A percentile compares a stretch with the other conserved stretches of the same genome.
phyloP scores from a whole-genome alignment of 164 flowering plant species.

The Stephania cephalantha region DNA sequence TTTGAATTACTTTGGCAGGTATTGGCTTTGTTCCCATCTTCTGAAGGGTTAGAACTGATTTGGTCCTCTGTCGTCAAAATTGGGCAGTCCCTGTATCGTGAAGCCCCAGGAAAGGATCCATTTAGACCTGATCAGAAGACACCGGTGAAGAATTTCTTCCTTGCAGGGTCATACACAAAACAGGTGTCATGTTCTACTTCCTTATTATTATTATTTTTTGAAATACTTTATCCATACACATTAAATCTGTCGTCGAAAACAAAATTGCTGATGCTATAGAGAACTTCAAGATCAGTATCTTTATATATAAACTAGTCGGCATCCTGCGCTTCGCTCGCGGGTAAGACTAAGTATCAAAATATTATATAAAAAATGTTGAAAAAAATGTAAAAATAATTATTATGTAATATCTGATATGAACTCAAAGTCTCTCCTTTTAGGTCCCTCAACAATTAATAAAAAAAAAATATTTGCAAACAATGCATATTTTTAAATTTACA shows the following conservation, averaged over 20 bases:
- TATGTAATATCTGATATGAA: too few species aligned
- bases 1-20: slow-evolving; percentile 41
- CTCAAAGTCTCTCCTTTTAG: too few species aligned
- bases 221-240: not conserved
- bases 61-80: slow-evolving; percentile 98
- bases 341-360: too few species aligned
- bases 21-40: slow-evolving; percentile 71
- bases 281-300: not conserved
- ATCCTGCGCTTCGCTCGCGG: too few species aligned
- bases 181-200: slow-evolving; percentile 43
- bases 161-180: slow-evolving; percentile 96
- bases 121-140: slow-evolving; percentile 96
- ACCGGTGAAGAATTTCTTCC: slow-evolving; percentile 84
- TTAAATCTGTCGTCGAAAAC: not conserved
- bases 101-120: slow-evolving; percentile 91
- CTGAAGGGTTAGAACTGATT: slow-evolving; percentile 77
- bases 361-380: too few species aligned
- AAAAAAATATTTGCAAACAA: too few species aligned
- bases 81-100: slow-evolving; percentile 88
- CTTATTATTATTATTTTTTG: not conserved
- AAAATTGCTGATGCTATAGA: not conserved
- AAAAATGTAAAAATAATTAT: too few species aligned
- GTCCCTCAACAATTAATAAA: too few species aligned
- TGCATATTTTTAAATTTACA: too few species aligned
- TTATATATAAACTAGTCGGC: too few species aligned